Evolutionary conservation across 306 rosid genomes (phyloP).

Genomic region (Cyamopsis tetragonoloba): DNA sequence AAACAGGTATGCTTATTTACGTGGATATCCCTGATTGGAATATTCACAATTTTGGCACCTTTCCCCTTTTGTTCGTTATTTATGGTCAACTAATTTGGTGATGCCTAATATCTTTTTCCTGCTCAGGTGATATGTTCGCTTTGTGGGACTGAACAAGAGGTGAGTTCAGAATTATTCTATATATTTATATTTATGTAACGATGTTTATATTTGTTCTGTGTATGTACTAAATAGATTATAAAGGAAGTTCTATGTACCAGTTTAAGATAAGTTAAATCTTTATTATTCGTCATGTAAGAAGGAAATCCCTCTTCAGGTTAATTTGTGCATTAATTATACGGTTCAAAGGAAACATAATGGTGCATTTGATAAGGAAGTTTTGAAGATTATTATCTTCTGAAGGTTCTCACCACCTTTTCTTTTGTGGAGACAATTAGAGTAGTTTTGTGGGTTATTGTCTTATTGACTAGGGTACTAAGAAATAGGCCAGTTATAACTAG

Average conservation of each 20-base stretch:
- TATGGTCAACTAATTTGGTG: not conserved
- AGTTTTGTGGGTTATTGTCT: not conserved
- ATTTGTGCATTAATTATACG: not conserved
- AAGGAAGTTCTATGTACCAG: not conserved
- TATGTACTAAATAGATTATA: not conserved
- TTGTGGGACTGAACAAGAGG: constrained; percentile 86
- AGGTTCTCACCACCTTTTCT: not conserved
- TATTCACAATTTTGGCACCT: not conserved
- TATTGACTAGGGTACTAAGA: not conserved
- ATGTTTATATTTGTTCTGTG: no score
- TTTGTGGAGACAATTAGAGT: not conserved
- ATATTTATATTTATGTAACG: no score
- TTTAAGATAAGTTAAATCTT: not conserved
- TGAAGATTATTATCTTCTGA: not conserved
- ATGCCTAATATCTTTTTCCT: constrained; percentile 16
- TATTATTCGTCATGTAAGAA: not conserved
- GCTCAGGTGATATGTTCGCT: constrained; percentile 79
- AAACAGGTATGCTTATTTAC: constrained; percentile 40
- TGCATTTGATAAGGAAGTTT: not conserved
- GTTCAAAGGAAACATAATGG: not conserved
- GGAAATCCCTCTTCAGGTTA: not conserved
- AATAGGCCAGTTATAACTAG: not conserved
- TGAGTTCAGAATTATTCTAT: constrained; percentile 34
- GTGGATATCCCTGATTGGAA: not conserved
- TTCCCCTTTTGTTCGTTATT: not conserved